Base-by-base conservation (phyloP, 805 yeast genomes). In the Scheffersomyces stipitis region DNA sequence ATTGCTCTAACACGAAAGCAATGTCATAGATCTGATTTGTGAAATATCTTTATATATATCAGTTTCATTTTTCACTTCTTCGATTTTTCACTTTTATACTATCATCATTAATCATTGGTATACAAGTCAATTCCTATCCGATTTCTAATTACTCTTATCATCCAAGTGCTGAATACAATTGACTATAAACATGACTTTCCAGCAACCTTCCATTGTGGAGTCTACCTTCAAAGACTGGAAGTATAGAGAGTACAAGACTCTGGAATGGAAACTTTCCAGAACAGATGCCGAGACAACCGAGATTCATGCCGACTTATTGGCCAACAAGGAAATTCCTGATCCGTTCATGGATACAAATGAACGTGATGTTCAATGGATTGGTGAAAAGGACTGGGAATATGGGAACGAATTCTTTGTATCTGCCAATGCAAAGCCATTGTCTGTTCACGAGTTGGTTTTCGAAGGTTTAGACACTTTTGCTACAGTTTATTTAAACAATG, bases 361-460 rank as follows among this genome's bases (percentile, higher is more conserved):
- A 43, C 49, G 49, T 14, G 38, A 44, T 4, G 69, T 72, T 7
- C 79, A 73, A 52, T 76, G 80, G 80, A 71, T 75, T 4, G 75
- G 71, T 3, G 66, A 69, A 31, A 45, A 42, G n/a, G 71, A 64
- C 33, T 76, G 80, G 80, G 77, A 72, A 43, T 76, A 75, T 48
- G 40, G 46, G 33, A 33, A 61, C 3, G 33, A n/a, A 4, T 58
- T 60, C 27, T 18, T 14, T 2, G 39, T 41, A 8, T 29, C 20
- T 6, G 12, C 27, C 1, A 15, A 14, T 1, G 8, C 26, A 12
- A 23, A 35, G 18, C 36, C 31, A 8, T 51, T 66, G 26, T 34
- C 37, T 4, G 22, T 47, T 9, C 52, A 56, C 26, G 53, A 54
- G 26, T 48, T 72, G 30, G 54, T 60, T 3, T 69, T 69, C 37